Evolutionary conservation across 1,284 basidiomycete species (phyloP), one percentile per base, ranked within the genome.

Genomic region (Cutaneotrichosporon curvatum): DNA sequence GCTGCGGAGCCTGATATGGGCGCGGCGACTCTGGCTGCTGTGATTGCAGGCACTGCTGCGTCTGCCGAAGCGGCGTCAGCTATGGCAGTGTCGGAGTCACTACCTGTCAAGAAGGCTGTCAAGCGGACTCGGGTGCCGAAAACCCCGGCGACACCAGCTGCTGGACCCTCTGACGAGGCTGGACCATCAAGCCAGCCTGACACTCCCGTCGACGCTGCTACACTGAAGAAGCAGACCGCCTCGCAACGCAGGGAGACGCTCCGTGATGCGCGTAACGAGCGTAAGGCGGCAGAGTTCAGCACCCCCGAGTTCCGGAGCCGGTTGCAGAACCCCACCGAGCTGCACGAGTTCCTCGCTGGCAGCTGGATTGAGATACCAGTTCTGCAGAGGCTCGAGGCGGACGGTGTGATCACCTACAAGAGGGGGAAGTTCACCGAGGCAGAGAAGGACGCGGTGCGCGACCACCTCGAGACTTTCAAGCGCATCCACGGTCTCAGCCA

Each of bases 381-480:
- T 39, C 50, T 68, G 20, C 45, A 47, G 28, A 40, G 60, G 12
- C 46, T 68, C 21, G 62, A 67, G 43, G 53, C 48, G n/a, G 51
- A 53, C 11, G 65, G 65, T 3, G 67, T 67, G 28, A 33, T 69
- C 28, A 51, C 35, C 3, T 62, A 60, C 50, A 62, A 60, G 42
- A 58, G 58, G 25, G 67, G 67, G 8, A 62, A 59, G 34, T 62
- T 63, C 34, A 49, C 53, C 8, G 48, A 53, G 12, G 47, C 47
- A 1, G 67, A 69, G 48, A 53, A 57, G 25, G 36, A 30, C 6
- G 56, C 59, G 2, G 47, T 69, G 15, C 47, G 53, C 12, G 40
- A 41, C 15, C 50, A 58, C 22, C 46, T 69, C 21, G 55, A 56
- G 12, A 36, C 45, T 2, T 64, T 65, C 41, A 40, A 53, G 40